Conservation (phyloP, 163 green algal genomes). For the Chlorella variabilis region DNA sequence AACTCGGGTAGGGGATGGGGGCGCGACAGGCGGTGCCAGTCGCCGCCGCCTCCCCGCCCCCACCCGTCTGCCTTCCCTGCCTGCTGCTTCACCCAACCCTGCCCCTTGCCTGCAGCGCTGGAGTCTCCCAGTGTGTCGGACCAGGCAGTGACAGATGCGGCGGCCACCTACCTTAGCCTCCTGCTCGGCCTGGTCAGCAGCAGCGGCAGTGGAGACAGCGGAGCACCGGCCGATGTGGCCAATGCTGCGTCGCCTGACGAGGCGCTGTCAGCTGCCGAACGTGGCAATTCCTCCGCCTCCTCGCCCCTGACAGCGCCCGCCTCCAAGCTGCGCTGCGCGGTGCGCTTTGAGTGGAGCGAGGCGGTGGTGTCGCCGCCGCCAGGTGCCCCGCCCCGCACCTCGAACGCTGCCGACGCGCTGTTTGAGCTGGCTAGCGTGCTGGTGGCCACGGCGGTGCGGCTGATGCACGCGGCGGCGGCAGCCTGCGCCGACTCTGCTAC, state of each 20-base stretch:
- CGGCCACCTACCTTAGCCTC: slow-evolving; percentile 17
- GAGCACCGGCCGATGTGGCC: neutral
- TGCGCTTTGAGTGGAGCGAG: slow-evolving; percentile 26
- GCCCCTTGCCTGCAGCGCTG: neutral
- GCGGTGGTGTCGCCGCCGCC: slow-evolving; percentile 7
- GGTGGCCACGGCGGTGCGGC: slow-evolving; percentile 26
- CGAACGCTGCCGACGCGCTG: slow-evolving; percentile 26
- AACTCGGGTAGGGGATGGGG: slow-evolving; percentile 3
- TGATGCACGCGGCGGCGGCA: slow-evolving; percentile 33
- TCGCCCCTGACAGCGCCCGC: neutral
- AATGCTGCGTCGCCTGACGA: neutral
- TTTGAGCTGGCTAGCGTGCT: slow-evolving; percentile 50
- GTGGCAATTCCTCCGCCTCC: neutral
- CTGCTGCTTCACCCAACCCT: no score
- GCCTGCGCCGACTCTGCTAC: slow-evolving; percentile 35
- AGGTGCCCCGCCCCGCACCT: neutral
- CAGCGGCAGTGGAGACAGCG: neutral
- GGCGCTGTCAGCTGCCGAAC: slow-evolving; percentile 14
- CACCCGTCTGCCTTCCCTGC: neutral
- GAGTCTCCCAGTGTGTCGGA: slow-evolving; percentile 4
- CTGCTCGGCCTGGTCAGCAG: slow-evolving; percentile 13
- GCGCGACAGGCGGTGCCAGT: no score
- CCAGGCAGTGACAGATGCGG: neutral
- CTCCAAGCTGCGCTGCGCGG: slow-evolving; percentile 21
- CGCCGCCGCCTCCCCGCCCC: neutral